Evolutionary conservation across 1,139 yeast species (phyloP), one percentile per base, ranked within the genome.

Genomic region (Pichia sp.): DNA sequence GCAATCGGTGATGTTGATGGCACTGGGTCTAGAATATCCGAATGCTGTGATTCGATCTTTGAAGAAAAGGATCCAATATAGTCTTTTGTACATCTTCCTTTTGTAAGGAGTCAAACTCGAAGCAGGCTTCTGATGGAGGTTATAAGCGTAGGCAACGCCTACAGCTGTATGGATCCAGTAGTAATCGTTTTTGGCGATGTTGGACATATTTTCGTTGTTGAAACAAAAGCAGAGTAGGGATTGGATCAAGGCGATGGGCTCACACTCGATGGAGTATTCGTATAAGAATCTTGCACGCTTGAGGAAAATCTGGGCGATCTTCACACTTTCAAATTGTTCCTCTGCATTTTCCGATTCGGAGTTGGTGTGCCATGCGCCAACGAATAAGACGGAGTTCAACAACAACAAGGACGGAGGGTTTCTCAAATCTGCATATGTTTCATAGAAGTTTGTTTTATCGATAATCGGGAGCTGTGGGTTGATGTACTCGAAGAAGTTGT

Each of bases 201-300:
- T 89, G 61, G 87, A 91, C 12, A 90, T 88, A 6, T 89, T 89
- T 62, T 86, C 95, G 83, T 89, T 83, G 71, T 84, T 84, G 65
- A 86, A 79, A 1, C 87, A 84, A 58, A 88, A 78, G 48, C 87
- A 73, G 40, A 84, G 71, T 49, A 88, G 72, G 0, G 91, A 79
- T 66, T 86, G 88, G 12, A 87, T 78, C 17, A 86, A 72, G 3
- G 83, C 75, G 4, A 85, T 76, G 1, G 91, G 85, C 63, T 87
- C 92, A 54, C 79, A 76, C 69, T 88, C 95, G 64, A 84, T 50
- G 60, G 83, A 83, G 1, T 87, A 80, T 64, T 87, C 95, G 67
- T 81, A 87, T 36, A 88, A 71, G 0, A 91, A 85, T 69, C 86
- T 87, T 3, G 93, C 95, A 40, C 95, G 77, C 64, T 86, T 81